phyloP scores from a whole-genome alignment of 2,329 filamentous ascomycete species.

The Myriangium duriaei region DNA sequence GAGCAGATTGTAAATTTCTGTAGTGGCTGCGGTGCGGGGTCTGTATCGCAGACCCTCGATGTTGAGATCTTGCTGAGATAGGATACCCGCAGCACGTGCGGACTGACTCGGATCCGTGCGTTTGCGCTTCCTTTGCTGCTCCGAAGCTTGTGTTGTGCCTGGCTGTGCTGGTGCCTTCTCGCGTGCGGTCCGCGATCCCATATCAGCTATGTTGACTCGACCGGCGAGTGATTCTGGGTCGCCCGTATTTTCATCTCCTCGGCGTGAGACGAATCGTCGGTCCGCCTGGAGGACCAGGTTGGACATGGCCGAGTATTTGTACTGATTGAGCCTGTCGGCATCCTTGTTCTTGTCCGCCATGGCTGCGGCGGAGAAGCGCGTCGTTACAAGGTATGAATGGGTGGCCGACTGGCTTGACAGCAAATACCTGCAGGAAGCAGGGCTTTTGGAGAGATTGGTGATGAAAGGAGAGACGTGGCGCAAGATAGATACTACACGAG shows the following conservation, averaged over 20 bases:
- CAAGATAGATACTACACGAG: no score
- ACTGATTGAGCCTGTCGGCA: slow-evolving; percentile 25
- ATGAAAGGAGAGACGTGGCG: no score
- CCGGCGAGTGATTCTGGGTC: slow-evolving; percentile 96
- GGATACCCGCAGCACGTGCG: slow-evolving; percentile 59
- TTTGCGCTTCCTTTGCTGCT: slow-evolving; percentile 72
- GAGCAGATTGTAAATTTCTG: slow-evolving; percentile 88
- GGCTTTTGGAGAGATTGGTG: no score
- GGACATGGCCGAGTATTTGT: slow-evolving; percentile 56
- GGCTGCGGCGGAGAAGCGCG: slow-evolving; percentile 9
- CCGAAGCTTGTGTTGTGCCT: slow-evolving; percentile 25
- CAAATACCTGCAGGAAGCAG: no score
- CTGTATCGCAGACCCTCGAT: slow-evolving; percentile 88
- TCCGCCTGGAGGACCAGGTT: slow-evolving; percentile 99
- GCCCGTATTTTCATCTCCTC: slow-evolving; percentile 88
- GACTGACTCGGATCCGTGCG: slow-evolving; percentile 54
- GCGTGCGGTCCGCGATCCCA: slow-evolving; percentile 74
- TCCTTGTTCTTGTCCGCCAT: slow-evolving; percentile 22
- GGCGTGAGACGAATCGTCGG: slow-evolving; percentile 83
- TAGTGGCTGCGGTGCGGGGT: slow-evolving; percentile 79
- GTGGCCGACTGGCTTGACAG: no score
- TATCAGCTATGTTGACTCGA: slow-evolving; percentile 83
- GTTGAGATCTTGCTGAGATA: slow-evolving; percentile 72
- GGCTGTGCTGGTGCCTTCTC: slow-evolving; percentile 63
- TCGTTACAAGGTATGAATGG: no score